A percentile compares a stretch with the other conserved stretches of the same genome.
Conservation (phyloP, 257 asterid genomes). For the Apocynum venetum region DNA sequence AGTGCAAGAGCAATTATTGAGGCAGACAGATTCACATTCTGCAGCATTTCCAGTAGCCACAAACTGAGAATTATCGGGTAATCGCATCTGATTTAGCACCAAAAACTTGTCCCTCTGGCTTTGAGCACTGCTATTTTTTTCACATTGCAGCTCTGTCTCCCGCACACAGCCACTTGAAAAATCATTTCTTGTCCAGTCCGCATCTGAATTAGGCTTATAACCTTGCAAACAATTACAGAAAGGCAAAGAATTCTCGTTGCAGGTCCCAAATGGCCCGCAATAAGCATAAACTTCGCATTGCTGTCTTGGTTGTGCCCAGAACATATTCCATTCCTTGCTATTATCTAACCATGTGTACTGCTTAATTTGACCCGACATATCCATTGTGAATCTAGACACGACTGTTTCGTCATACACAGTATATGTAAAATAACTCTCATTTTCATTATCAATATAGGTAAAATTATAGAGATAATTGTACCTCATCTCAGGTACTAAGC, state of each 20-base stretch:
- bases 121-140: not conserved
- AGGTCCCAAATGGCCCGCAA: slow-evolving; percentile 42
- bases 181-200: slow-evolving; percentile 36
- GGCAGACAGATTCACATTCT: slow-evolving; percentile 39
- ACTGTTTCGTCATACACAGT: slow-evolving; percentile 5
- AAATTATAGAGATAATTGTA: slow-evolving; percentile 26
- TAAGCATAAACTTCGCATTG: slow-evolving; percentile 45
- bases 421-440: slow-evolving; percentile 45
- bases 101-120: slow-evolving; percentile 26
- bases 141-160: slow-evolving; percentile 25
- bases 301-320: slow-evolving; percentile 42
- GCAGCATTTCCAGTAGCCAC: slow-evolving; percentile 18
- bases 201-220: slow-evolving; percentile 15
- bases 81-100: slow-evolving; percentile 12
- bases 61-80: slow-evolving; percentile 15
- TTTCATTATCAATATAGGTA: slow-evolving; percentile 22
- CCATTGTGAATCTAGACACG: slow-evolving; percentile 36
- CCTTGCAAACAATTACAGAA: slow-evolving; percentile 42
- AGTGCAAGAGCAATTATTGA: slow-evolving; percentile 41
- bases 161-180: slow-evolving; percentile 43
- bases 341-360: slow-evolving; percentile 26
- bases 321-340: slow-evolving; percentile 26
- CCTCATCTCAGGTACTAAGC: slow-evolving; percentile 47
- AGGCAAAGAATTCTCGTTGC: slow-evolving; percentile 27
- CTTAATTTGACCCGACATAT: slow-evolving; percentile 44